phyloP scores from a whole-genome alignment of 1,139 yeast genomes.

The Saccharomyces hybrid region DNA sequence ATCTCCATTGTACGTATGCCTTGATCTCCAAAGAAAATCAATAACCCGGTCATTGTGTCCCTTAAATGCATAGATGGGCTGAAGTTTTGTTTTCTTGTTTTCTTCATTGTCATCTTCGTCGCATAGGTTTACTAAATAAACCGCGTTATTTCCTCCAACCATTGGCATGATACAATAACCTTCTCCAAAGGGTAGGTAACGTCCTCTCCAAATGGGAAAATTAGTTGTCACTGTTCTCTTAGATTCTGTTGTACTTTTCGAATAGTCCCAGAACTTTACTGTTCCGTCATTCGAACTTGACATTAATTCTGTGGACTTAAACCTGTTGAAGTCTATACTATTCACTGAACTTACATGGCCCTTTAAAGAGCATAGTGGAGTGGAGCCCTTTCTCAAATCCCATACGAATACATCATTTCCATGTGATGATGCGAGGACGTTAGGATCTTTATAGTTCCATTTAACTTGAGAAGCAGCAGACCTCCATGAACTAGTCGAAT shows the following conservation, averaged over 20 bases:
- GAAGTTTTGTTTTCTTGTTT: constrained; percentile 37
- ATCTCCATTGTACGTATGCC: constrained; percentile 41
- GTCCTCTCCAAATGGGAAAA: constrained; percentile 82
- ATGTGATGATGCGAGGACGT: constrained; percentile 78
- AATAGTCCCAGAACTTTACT: constrained; percentile 80
- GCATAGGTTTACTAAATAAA: constrained; percentile 53
- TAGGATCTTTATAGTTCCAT: constrained; percentile 76
- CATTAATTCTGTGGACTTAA: constrained; percentile 50
- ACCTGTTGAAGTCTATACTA: constrained; percentile 74
- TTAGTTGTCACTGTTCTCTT: constrained; percentile 57
- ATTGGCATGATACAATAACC: constrained; percentile 92
- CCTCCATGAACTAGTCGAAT: constrained; percentile 83
- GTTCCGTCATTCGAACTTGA: constrained; percentile 82
- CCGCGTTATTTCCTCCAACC: constrained; percentile 73
- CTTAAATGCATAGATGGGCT: constrained; percentile 55
- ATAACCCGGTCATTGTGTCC: constrained; percentile 82
- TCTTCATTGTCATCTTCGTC: constrained; percentile 22
- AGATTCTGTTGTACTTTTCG: constrained; percentile 39
- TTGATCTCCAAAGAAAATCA: constrained; percentile 80
- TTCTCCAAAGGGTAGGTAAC: constrained; percentile 81
- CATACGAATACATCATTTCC: constrained; percentile 73
- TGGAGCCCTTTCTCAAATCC: constrained; percentile 80
- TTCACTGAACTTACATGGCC: constrained; percentile 83
- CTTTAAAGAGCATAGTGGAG: constrained; percentile 57
- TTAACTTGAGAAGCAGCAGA: constrained; percentile 94